Evolutionary conservation across 129 eudicot genomes (phyloP), one percentile per base, ranked within the genome.

Genomic region (Tanacetum coccineum): DNA sequence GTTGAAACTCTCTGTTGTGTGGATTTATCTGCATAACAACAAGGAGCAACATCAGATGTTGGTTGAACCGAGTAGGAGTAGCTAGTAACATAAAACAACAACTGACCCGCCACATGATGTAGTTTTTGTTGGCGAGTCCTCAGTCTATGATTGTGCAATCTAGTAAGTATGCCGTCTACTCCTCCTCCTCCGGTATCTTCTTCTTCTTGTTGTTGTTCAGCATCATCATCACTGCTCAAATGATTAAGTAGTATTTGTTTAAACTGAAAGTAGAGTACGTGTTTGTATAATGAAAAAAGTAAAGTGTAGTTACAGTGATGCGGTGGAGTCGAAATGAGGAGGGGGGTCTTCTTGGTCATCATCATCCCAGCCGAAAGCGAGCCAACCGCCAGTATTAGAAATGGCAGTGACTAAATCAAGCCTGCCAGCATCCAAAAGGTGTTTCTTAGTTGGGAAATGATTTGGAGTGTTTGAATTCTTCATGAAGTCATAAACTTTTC

Each of bases 301-400:
- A 47, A 20, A 21, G 4, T 14, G 7, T 49, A 67, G 86, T 84
- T 79, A 85, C 96, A 80, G 19, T 81, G 92, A 71, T 90, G 81
- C 68, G 68, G 81, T 90, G 73, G 89, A 68, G 40, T 81, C 79
- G 4, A 25, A 61, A 51, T 74, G 52, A 73, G n/a, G n/a, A n/a
- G 39, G 54, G 25, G 57, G 77, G 40, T 76, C 79, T 17, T 78
- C 76, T n/a, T n/a, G n/a, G n/a, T n/a, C n/a, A 0, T 56, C 61
- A 71, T 18, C 13, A 20, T 81, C 95, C 97, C 97, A 91, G 21
- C 97, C 97, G 66, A 84, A 36, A 1, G 92, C 76, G 65, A 84
- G 70, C 97, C 97, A 91, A 64, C 97, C 97, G 46, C 97, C 97
- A 60, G 65, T 73, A 64, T 76, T 78, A 26, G 71, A 32, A 64